A percentile compares a stretch with the other conserved stretches of the same genome.
Evolutionary conservation across 176 grass and related monocot genomes (phyloP).

Genomic region (Musa beccarii): DNA sequence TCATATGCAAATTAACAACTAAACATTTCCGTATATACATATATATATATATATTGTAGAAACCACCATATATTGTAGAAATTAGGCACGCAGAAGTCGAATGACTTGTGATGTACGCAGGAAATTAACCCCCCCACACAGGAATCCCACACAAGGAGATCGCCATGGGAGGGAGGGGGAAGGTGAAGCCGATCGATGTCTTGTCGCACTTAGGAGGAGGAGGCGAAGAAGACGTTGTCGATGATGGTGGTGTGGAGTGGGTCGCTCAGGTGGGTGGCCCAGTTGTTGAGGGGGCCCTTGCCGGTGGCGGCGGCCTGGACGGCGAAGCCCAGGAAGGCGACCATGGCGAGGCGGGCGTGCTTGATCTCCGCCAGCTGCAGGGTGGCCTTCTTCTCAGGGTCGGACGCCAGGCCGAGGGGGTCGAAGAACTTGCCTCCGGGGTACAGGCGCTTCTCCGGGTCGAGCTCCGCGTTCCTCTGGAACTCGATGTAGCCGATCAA

Average conservation of each 20-base stretch:
- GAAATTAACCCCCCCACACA: no score
- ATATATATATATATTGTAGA: neutral
- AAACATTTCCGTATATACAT: neutral
- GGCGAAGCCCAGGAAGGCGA: slow-evolving; percentile 84
- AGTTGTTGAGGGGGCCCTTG: slow-evolving; percentile 98
- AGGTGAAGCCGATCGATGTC: no score
- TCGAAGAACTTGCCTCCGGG: slow-evolving; percentile 86
- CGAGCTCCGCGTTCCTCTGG: slow-evolving; percentile 93
- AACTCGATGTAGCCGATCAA: slow-evolving; percentile 98
- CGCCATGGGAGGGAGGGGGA: no score
- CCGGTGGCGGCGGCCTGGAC: slow-evolving; percentile 95
- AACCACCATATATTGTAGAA: neutral
- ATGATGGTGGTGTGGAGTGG: slow-evolving; percentile 99
- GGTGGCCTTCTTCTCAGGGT: slow-evolving; percentile 84
- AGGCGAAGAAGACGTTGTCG: slow-evolving; percentile 36
- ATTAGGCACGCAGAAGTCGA: neutral
- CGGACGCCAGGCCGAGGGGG: slow-evolving; percentile 66
- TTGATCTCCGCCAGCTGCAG: slow-evolving; percentile 98
- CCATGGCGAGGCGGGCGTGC: slow-evolving; percentile 98
- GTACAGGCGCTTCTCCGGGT: slow-evolving; percentile 90
- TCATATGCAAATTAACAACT: neutral
- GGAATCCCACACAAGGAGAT: no score
- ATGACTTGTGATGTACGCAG: neutral
- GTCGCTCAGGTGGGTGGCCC: slow-evolving; percentile 96
- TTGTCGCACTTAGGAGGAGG: slow-evolving; percentile 28